Evolutionary conservation across 2,329 filamentous ascomycete species (phyloP).

Genomic region (Penicillium sp.): DNA sequence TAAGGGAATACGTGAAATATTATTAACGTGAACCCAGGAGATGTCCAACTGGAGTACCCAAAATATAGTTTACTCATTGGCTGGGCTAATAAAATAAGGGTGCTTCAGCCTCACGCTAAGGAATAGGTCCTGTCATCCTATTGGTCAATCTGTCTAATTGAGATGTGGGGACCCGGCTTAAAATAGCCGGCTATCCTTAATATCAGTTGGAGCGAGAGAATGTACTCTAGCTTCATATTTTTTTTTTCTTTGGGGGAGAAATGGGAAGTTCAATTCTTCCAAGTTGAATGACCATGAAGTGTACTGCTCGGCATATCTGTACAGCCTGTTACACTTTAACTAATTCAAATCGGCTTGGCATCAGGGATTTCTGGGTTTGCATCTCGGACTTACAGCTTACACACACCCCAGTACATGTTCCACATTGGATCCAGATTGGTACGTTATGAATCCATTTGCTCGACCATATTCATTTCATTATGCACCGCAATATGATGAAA

Average conservation of each 20-base stretch:
- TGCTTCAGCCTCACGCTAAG: conserved; percentile 7
- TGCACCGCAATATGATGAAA: neutral
- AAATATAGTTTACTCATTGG: neutral
- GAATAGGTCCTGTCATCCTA: neutral
- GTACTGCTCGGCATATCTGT: neutral
- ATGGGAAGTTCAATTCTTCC: neutral
- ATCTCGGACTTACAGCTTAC: neutral
- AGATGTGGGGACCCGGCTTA: conserved; percentile 1
- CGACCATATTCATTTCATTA: neutral
- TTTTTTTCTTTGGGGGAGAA: neutral
- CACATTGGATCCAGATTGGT: neutral
- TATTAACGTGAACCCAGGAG: neutral
- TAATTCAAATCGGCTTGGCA: conserved; percentile 6
- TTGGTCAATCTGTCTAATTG: neutral
- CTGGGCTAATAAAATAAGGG: neutral
- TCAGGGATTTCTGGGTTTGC: neutral
- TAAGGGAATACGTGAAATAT: neutral
- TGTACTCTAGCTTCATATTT: neutral
- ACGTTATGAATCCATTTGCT: neutral
- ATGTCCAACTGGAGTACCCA: neutral
- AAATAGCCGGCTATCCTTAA: neutral
- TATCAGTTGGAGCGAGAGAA: neutral
- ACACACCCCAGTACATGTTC: neutral
- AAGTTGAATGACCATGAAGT: neutral
- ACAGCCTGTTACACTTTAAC: conserved; percentile 5